Conservation (phyloP, 2,329 filamentous ascomycete species). For the Fulvia fulva region DNA sequence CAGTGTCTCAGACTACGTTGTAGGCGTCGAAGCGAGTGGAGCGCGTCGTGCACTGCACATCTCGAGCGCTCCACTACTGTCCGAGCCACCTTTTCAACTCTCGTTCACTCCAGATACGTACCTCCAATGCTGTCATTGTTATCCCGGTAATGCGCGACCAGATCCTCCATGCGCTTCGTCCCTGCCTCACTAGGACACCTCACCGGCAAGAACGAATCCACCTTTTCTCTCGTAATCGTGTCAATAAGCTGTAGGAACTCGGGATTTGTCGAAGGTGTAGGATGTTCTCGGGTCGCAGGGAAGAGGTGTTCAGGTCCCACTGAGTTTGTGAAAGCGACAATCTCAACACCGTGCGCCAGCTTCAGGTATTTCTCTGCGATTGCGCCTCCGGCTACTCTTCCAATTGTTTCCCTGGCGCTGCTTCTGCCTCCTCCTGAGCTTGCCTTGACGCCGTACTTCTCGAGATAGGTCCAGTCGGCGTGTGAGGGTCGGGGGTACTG, state of each 20-base stretch:
- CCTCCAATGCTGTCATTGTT: conserved; percentile 84
- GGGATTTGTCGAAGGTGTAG: conserved; percentile 69
- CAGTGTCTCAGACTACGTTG: too few species aligned
- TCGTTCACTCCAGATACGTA: too few species aligned
- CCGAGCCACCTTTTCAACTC: too few species aligned
- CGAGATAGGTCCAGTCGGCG: conserved; percentile 93
- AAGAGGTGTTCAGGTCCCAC: conserved; percentile 78
- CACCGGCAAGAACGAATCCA: conserved; percentile 81
- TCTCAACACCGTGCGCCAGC: conserved; percentile 78
- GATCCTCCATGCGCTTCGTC: conserved; percentile 68
- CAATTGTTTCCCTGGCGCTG: conserved; percentile 91
- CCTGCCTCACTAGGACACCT: conserved; percentile 71
- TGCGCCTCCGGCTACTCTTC: conserved; percentile 81
- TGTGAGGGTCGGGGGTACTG: conserved; percentile 85
- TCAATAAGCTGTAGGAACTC: conserved; percentile 72
- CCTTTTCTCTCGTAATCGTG: conserved; percentile 66
- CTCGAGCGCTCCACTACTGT: too few species aligned
- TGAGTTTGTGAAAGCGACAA: conserved; percentile 83
- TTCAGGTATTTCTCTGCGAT: conserved; percentile 90
- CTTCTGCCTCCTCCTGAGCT: conserved; percentile 84
- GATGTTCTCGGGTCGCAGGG: conserved; percentile 64
- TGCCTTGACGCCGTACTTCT: conserved; percentile 95
- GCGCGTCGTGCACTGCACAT: too few species aligned
- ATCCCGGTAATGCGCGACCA: conserved; percentile 75
- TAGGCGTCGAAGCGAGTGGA: too few species aligned